phyloP scores from a whole-genome alignment of 371 early-diverging fungal genomes.

The Gilbertella persicaria region DNA sequence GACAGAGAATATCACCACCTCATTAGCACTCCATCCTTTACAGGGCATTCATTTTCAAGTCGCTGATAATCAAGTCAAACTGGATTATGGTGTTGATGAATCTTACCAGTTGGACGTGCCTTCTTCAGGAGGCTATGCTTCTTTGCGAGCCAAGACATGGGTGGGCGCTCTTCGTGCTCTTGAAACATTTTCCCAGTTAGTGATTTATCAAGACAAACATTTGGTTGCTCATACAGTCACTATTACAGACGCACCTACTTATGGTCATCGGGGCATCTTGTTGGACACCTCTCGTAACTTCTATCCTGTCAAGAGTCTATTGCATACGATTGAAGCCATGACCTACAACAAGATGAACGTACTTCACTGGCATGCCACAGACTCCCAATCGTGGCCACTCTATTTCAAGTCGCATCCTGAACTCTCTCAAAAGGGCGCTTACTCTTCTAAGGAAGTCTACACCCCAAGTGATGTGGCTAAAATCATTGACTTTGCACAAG shows the following conservation, averaged over 20 bases:
- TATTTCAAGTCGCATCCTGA: slow-evolving; percentile 65
- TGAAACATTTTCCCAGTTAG: slow-evolving; percentile 75
- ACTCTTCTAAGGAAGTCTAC: slow-evolving; percentile 58
- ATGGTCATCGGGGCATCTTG: slow-evolving; percentile 73
- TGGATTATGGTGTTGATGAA: slow-evolving; percentile 61
- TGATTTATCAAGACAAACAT: slow-evolving; percentile 33
- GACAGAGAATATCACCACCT: slow-evolving; percentile 3
- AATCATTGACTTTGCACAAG: slow-evolving; percentile 63
- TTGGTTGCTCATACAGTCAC: slow-evolving; percentile 54
- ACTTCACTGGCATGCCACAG: slow-evolving; percentile 85
- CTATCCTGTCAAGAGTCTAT: slow-evolving; percentile 60
- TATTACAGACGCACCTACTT: slow-evolving; percentile 72
- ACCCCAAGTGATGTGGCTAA: slow-evolving; percentile 58
- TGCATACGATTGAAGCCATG: slow-evolving; percentile 75
- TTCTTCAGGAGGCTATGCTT: slow-evolving; percentile 43
- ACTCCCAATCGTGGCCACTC: slow-evolving; percentile 79
- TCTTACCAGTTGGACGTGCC: slow-evolving; percentile 66
- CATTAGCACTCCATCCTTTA: slow-evolving; percentile 8
- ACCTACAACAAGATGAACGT: slow-evolving; percentile 80
- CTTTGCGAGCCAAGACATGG: slow-evolving; percentile 65
- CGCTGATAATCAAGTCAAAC: slow-evolving; percentile 31
- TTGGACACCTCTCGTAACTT: slow-evolving; percentile 81
- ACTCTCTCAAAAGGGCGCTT: slow-evolving; percentile 68
- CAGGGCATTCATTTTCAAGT: slow-evolving; percentile 28
- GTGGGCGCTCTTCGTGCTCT: slow-evolving; percentile 82